Evolutionary conservation across 2,329 filamentous ascomycete species (phyloP), one percentile per base, ranked within the genome.

Genomic region (Xylariaceae sp.): DNA sequence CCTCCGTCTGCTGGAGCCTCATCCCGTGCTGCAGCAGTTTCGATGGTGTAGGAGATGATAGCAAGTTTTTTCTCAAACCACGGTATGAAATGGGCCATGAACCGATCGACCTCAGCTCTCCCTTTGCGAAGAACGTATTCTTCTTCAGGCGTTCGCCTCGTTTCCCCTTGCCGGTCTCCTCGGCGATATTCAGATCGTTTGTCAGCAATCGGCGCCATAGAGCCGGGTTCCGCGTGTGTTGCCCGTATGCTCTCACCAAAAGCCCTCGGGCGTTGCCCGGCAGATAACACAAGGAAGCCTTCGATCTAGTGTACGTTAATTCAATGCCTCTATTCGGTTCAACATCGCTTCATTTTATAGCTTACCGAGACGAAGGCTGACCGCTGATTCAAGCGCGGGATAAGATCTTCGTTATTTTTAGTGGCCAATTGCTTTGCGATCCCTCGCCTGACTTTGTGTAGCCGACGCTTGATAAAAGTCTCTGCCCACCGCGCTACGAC

Each of bases 51-150:
- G 39, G 54, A 57, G 25, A 62, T 61, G 40, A 59, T 56, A 3
- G 50, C 54, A 8, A 63, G 52, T 44, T 50, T 52, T 51, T 62
- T 61, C 35, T 62, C 55, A 5, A 64, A 48, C 61, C 60, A 61
- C 40, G 40, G 53, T n/a, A 56, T 55, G 35, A 64, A 63, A 14
- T 22, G 42, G 35, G 50, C 53, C 59, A 64, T 62, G 10, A 62
- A 52, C 48, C 50, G 40, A 22, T 51, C 58, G 22, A 64, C 50
- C 3, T 53, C 56, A 25, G 59, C 48, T 37, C 52, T 39, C 33
- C 48, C 61, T 47, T 55, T 63, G 38, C 49, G 50, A 35, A 56
- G 52, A 41, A 62, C 50, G 50, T 55, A 64, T 42, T 62, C 57
- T 43, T 63, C 60, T 20, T 58, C 57, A 14, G 55, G 53, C 39